phyloP scores from a whole-genome alignment of 2,329 filamentous ascomycete genomes.

The Teratosphaeria destructans region DNA sequence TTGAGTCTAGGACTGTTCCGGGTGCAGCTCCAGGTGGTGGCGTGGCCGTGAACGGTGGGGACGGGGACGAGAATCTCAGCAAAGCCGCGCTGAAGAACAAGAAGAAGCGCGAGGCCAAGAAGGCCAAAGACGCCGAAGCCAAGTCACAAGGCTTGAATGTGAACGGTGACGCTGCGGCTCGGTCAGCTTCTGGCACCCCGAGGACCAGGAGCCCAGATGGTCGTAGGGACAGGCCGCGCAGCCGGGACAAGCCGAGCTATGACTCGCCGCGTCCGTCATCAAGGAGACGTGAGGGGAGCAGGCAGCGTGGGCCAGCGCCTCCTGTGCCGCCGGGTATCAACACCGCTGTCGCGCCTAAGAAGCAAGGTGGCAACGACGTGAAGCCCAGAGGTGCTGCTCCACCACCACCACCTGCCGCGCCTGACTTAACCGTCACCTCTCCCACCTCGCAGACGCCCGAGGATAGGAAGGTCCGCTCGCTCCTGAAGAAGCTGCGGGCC shows the following conservation, averaged over 20 bases:
- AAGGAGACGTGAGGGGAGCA: constrained; percentile 14
- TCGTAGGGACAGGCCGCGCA: constrained; percentile 21
- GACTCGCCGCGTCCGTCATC: constrained; percentile 19
- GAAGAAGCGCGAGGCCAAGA: constrained; percentile 94
- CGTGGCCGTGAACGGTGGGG: constrained; percentile 49
- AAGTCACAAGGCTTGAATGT: constrained; percentile 40
- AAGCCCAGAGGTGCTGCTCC: constrained; percentile 2
- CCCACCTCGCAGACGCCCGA: constrained; percentile 54
- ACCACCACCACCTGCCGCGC: constrained; percentile 17
- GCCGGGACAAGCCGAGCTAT: constrained; percentile 22
- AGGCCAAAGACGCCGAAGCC: constrained; percentile 68
- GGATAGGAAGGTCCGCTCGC: constrained; percentile 86
- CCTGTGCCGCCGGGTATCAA: constrained; percentile 16
- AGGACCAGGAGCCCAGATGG: constrained; percentile 7
- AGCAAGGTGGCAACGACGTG: background rate
- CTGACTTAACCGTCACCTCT: constrained; percentile 45
- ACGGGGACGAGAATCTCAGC: constrained; percentile 64
- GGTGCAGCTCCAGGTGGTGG: constrained; percentile 58
- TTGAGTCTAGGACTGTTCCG: constrained; percentile 49
- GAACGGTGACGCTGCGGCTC: constrained; percentile 36
- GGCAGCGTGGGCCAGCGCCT: constrained; percentile 14
- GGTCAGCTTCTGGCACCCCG: constrained; percentile 1
- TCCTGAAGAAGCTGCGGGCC: constrained; percentile 94
- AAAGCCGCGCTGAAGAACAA: constrained; percentile 92
- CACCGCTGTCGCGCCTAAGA: constrained; percentile 4